Conservation (phyloP, 2,329 filamentous ascomycete genomes). For the Beauveria asiatica region DNA sequence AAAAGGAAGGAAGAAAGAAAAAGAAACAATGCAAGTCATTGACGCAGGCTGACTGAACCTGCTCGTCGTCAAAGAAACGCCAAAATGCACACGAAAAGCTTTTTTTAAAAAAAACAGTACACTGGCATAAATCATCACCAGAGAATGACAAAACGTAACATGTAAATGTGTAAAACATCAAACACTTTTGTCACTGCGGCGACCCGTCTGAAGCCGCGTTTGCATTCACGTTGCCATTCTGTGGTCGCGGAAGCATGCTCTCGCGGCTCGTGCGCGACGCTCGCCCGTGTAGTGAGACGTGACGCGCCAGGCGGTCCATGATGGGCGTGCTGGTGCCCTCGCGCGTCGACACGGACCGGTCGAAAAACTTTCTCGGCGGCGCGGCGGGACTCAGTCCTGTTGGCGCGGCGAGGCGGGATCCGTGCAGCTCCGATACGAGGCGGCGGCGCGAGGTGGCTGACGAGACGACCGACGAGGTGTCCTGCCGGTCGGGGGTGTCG, state of each 20-base stretch:
- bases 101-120: background rate
- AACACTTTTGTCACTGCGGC: background rate
- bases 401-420: constrained; percentile 36
- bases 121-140: background rate
- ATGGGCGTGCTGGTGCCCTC: constrained; percentile 11
- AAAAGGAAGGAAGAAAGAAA: background rate
- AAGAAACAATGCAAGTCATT: background rate
- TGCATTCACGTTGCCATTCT: background rate
- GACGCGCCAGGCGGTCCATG: constrained; percentile 28
- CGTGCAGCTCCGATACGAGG: constrained; percentile 37
- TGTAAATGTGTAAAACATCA: background rate
- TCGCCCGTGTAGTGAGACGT: constrained; percentile 20
- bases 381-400: background rate
- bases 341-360: constrained; percentile 8
- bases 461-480: constrained; percentile 27
- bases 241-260: constrained; percentile 45
- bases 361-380: constrained; percentile 6
- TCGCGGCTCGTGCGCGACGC: constrained; percentile 30
- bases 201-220: background rate
- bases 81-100: background rate
- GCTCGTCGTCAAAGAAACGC: constrained; percentile 1
- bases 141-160: background rate
- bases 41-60: background rate
- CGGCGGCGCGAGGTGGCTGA: constrained; percentile 46
- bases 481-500: constrained; percentile 23